Percentiles rank a stretch among this genome's conserved stretches.
These are phyloP conservation scores for Citrus australasica DNA, from an alignment of 345 rosid genomes.

Conservation along the genomic window DNA sequence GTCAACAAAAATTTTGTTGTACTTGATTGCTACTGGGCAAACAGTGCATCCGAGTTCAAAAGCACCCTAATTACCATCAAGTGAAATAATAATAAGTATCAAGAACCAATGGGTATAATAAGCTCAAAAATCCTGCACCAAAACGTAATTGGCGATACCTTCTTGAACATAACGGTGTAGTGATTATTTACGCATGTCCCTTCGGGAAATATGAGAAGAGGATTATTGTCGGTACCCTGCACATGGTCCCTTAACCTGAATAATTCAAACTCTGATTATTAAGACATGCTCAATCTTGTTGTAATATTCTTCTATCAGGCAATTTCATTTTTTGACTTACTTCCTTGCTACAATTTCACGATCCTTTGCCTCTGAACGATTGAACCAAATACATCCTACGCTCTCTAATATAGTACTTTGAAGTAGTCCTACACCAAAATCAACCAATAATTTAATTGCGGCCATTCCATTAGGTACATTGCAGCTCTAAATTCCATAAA, in stretches of 20 bases:
- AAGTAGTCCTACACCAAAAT: constrained; percentile 57
- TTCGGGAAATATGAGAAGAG: constrained; percentile 98
- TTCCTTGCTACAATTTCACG: constrained; percentile 94
- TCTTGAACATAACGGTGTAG: constrained; percentile 97
- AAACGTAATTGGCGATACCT: constrained; percentile 44
- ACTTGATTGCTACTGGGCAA: constrained; percentile 94
- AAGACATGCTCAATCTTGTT: constrained; percentile 8
- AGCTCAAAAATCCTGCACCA: constrained; percentile 1
- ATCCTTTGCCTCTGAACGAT: constrained; percentile 93
- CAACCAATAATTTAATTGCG: constrained; percentile 7
- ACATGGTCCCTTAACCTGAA: constrained; percentile 92
- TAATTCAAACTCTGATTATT: constrained; percentile 15
- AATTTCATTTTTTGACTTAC: constrained; percentile 38
- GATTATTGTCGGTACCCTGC: constrained; percentile 84
- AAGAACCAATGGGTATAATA: neutral
- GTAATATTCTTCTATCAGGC: neutral
- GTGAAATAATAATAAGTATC: constrained; percentile 3
- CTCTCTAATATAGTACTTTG: constrained; percentile 98
- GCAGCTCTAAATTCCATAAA: neutral
- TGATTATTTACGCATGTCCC: constrained; percentile 97
- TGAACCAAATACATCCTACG: constrained; percentile 96
- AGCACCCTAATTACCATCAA: constrained; percentile 68
- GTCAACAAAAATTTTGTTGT: constrained; percentile 95
- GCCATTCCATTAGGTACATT: neutral
- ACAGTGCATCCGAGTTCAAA: constrained; percentile 95